phyloP scores from a whole-genome alignment of 345 rosid genomes.

The Hevea brasiliensis region DNA sequence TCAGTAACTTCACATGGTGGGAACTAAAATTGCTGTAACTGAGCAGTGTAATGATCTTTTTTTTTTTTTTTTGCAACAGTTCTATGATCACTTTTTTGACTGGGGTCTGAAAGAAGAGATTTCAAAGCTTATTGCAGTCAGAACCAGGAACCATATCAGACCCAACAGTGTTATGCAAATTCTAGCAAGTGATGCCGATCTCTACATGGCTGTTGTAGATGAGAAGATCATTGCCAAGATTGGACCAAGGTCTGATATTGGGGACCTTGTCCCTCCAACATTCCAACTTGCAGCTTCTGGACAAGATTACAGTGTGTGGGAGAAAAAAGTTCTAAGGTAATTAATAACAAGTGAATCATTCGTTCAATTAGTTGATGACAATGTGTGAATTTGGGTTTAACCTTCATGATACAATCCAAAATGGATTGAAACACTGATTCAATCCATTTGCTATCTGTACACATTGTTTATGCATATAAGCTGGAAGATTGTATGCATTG shows the following conservation, averaged over 20 bases:
- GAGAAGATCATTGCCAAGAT: constrained; percentile 64
- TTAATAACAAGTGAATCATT: too few species aligned
- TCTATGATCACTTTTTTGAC: constrained; percentile 72
- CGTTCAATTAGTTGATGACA: too few species aligned
- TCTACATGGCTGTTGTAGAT: constrained; percentile 61
- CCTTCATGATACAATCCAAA: too few species aligned
- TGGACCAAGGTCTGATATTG: constrained; percentile 61
- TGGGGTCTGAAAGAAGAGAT: constrained; percentile 61
- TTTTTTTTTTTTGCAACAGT: constrained; percentile 38
- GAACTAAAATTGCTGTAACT: too few species aligned
- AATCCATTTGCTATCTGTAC: too few species aligned
- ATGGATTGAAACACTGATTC: too few species aligned
- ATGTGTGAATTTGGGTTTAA: too few species aligned
- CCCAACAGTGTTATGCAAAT: constrained; percentile 27
- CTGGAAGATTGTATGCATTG: too few species aligned
- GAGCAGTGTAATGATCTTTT: neutral
- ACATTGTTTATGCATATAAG: too few species aligned
- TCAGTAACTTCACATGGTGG: neutral
- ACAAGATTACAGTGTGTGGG: constrained; percentile 55
- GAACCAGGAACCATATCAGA: constrained; percentile 43
- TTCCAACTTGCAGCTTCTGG: constrained; percentile 52
- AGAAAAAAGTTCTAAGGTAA: constrained; percentile 22
- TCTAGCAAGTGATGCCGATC: constrained; percentile 44
- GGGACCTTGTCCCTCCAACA: constrained; percentile 58
- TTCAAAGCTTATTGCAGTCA: constrained; percentile 39